Evolutionary conservation across 2,329 filamentous ascomycete species (phyloP).

Genomic region (Penicillium sumatraense): DNA sequence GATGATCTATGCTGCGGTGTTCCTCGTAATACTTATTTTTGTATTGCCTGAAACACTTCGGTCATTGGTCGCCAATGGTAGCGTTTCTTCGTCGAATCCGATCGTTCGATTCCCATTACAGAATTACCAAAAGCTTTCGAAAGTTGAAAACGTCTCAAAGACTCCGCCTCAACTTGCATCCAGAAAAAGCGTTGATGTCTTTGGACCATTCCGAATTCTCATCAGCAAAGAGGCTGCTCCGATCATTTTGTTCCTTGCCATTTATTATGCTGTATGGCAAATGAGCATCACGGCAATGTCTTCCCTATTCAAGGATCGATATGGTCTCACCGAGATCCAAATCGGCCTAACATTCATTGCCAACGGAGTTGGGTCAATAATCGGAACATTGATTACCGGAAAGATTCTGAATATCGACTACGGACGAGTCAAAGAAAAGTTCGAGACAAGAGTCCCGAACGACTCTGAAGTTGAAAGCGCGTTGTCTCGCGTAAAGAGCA

Average conservation of each 20-base stretch:
- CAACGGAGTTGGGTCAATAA: constrained; percentile 60
- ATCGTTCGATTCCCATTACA: constrained; percentile 26
- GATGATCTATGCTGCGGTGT: constrained; percentile 40
- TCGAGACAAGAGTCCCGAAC: constrained; percentile 18
- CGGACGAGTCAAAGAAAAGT: constrained; percentile 42
- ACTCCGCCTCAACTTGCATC: constrained; percentile 12
- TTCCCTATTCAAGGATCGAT: constrained; percentile 50
- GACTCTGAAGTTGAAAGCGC: constrained; percentile 2
- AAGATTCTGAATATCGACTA: constrained; percentile 60
- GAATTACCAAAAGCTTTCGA: constrained; percentile 12
- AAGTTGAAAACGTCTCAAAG: constrained; percentile 7
- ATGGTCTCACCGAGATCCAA: constrained; percentile 50
- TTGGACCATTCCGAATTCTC: constrained; percentile 54
- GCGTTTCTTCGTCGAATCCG: constrained; percentile 16
- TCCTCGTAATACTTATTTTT: constrained; percentile 37
- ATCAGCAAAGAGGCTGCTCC: constrained; percentile 49
- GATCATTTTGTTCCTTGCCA: constrained; percentile 53
- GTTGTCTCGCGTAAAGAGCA: background rate
- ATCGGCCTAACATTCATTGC: constrained; percentile 60
- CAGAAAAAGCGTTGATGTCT: constrained; percentile 49
- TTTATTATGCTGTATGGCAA: constrained; percentile 61
- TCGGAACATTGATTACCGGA: constrained; percentile 58
- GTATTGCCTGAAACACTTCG: constrained; percentile 48
- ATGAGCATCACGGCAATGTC: constrained; percentile 62
- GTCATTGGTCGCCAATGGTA: constrained; percentile 41